Base-by-base conservation (phyloP, 495 filamentous ascomycete genomes). In the Echria macrotheca region DNA sequence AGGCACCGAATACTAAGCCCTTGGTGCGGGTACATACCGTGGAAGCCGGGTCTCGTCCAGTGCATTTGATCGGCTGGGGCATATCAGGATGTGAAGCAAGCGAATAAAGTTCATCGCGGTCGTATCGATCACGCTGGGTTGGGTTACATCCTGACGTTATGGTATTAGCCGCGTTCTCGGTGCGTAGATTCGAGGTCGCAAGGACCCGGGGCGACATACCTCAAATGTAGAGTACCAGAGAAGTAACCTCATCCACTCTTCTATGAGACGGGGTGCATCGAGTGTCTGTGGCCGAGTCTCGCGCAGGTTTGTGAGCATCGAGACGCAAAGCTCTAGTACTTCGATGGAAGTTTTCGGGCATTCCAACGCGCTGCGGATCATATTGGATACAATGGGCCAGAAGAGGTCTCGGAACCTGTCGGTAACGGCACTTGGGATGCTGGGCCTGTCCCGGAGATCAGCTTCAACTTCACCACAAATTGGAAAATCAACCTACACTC, bases 221-320 rank as follows among this genome's bases (percentile, higher is more conserved):
- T 68, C 65, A 21, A 44, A 54, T 1, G 65, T 68, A 10, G 53
- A 57, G n/a, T 68, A 66, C 8, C 29, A 12, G 21, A 60, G 49
- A 40, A 68, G 56, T 1, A 59, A 39, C 14, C 9, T 23, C 12
- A 53, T 52, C 58, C 58, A 64, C 10, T 55, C 50, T 2, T 38
- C 17, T n/a, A 58, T 44, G 21, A 60, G 50, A 11, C 50, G 42
- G 22, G 44, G 29, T n/a, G 83, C 55, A 41, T 83, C 67, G 15
- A 86, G 52, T 35, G 71, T 68, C 2, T 60, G 58, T 1, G 80
- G 68, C 6, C 72, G 67, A 2, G 64, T 70, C 17, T 78, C 73
- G 10, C 73, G 69, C 21, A 89, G 65, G 12, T 71, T 75, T 35
- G 67, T 69, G 33, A 87, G 82, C 22, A 80, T 69, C 36, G 59